phyloP scores from a whole-genome alignment of 495 filamentous ascomycete genomes.

The Hapsidospora chrysogenum region DNA sequence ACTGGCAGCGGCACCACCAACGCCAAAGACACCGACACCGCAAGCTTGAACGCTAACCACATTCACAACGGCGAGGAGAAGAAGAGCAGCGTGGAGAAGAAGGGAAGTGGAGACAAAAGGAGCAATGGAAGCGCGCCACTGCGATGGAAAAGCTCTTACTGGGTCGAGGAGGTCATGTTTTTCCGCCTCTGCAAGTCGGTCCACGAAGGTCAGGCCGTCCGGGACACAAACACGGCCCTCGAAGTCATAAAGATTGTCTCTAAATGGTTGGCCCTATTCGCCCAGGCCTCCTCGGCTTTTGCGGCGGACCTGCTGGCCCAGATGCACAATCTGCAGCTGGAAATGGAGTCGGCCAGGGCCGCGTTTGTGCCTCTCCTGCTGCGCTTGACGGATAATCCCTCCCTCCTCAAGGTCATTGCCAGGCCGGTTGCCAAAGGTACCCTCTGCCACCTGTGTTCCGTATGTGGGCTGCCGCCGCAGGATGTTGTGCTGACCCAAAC shows the following conservation, averaged over 20 bases:
- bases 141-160: slow-evolving; percentile 32
- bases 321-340: slow-evolving; percentile 21
- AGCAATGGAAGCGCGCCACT: slow-evolving; percentile 1
- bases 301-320: slow-evolving; percentile 21
- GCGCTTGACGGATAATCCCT: slow-evolving; percentile 30
- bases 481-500: too few relatives aligned
- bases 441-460: slow-evolving; percentile 5
- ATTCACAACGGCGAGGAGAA: slow-evolving; percentile 5
- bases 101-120: not conserved
- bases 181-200: slow-evolving; percentile 31
- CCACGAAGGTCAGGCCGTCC: slow-evolving; percentile 18
- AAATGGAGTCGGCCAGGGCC: slow-evolving; percentile 32
- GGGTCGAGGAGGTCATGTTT: slow-evolving; percentile 32
- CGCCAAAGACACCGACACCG: too few relatives aligned
- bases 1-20: not conserved
- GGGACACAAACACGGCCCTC: slow-evolving; percentile 15
- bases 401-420: slow-evolving; percentile 25
- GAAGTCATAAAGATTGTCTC: slow-evolving; percentile 16
- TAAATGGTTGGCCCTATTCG: slow-evolving; percentile 28
- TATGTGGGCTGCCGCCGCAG: slow-evolving; percentile 3
- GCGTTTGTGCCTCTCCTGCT: slow-evolving; percentile 36
- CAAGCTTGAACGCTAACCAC: not conserved
- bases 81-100: not conserved
- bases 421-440: slow-evolving; percentile 26
- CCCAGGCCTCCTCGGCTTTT: slow-evolving; percentile 20